Evolutionary conservation across 805 yeast genomes (phyloP).

Genomic region (Pichia eremophila): DNA sequence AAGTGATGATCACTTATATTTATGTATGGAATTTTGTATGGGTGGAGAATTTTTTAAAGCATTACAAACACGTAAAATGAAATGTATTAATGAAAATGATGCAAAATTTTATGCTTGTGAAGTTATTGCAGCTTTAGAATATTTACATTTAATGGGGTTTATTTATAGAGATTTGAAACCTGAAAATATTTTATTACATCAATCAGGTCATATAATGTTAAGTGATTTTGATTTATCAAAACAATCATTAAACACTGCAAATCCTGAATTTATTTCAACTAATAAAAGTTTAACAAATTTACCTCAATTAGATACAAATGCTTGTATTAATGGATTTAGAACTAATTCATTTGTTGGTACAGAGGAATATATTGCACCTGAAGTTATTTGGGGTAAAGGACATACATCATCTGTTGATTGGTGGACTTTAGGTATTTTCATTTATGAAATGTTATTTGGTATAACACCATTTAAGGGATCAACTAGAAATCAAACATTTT

Average conservation of each 20-base stretch:
- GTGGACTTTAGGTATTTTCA: conserved; percentile 96
- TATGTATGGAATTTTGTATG: conserved; percentile 98
- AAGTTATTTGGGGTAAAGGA: conserved; percentile 93
- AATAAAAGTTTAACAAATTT: conserved; percentile 28
- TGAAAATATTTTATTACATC: conserved; percentile 87
- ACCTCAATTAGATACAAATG: conserved; percentile 82
- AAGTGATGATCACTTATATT: conserved; percentile 78
- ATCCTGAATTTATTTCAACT: conserved; percentile 53
- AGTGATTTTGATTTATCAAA: conserved; percentile 94
- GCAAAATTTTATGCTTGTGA: conserved; percentile 94
- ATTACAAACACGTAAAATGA: conserved; percentile 78
- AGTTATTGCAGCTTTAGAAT: conserved; percentile 94
- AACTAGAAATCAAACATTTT: conserved; percentile 81
- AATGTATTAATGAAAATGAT: conserved; percentile 78
- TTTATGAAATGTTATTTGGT: conserved; percentile 92
- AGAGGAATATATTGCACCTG: conserved; percentile 98
- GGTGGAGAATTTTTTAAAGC: conserved; percentile 99
- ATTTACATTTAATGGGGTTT: conserved; percentile 92
- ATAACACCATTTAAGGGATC: conserved; percentile 94
- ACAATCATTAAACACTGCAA: conserved; percentile 68
- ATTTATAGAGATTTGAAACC: conserved; percentile 96
- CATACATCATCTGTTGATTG: conserved; percentile 98
- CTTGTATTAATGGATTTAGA: conserved; percentile 91
- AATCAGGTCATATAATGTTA: conserved; percentile 96
- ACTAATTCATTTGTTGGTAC: conserved; percentile 98